Evolutionary conservation across 2,329 filamentous ascomycete genomes (phyloP).

Genomic region (Talaromyces islandicus): DNA sequence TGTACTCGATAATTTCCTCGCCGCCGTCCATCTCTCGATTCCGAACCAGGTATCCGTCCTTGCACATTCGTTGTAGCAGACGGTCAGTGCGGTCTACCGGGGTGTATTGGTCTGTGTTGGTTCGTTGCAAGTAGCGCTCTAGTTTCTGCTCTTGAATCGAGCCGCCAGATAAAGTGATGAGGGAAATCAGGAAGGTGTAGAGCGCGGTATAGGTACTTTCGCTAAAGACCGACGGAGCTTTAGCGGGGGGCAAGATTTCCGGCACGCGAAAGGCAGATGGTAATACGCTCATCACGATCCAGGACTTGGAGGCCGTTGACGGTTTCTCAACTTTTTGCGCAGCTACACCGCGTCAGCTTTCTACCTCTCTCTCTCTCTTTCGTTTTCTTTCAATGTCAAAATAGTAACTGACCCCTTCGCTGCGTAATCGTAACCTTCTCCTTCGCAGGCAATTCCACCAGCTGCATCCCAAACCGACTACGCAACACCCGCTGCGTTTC

Average conservation of each 20-base stretch:
- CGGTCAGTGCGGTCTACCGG: conserved; percentile 70
- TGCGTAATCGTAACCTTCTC: conserved; percentile 79
- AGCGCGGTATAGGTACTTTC: conserved; percentile 79
- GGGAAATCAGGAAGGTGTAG: conserved; percentile 70
- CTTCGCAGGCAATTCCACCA: conserved; percentile 72
- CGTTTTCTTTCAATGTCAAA: background rate
- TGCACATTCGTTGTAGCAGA: conserved; percentile 66
- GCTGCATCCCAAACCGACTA: conserved; percentile 81
- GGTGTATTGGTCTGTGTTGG: conserved; percentile 70
- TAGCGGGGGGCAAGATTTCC: conserved; percentile 62
- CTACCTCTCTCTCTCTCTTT: background rate
- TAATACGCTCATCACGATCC: conserved; percentile 70
- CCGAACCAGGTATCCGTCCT: conserved; percentile 76
- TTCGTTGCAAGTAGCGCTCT: conserved; percentile 64
- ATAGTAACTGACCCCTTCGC: conserved; percentile 56
- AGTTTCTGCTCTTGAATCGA: conserved; percentile 75
- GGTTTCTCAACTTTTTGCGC: conserved; percentile 41
- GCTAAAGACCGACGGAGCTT: conserved; percentile 56
- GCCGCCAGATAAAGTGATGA: conserved; percentile 67
- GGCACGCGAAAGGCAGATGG: conserved; percentile 62
- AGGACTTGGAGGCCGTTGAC: conserved; percentile 55
- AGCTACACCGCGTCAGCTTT: conserved; percentile 28
- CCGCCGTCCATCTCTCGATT: conserved; percentile 63
- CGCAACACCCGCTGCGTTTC: conserved; percentile 67
- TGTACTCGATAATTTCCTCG: conserved; percentile 73